Evolutionary conservation across 176 grass and related monocot genomes (phyloP), one percentile per base, ranked within the genome.

Genomic region (Carex parvula): DNA sequence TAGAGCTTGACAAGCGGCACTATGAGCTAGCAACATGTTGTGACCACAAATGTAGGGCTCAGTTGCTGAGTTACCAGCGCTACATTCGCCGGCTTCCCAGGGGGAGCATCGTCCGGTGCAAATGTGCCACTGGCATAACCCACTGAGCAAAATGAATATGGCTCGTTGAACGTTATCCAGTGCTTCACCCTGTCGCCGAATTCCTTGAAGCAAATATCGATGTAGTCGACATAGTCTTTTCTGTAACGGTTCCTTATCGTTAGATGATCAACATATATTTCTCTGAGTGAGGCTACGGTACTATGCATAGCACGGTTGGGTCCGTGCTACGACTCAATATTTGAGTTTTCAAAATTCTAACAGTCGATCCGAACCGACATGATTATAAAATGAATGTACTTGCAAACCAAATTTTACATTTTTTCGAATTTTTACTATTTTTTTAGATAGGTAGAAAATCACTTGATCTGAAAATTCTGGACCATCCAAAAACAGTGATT

Each of bases 111-210:
- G 89, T 16, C 89, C 0, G 91, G 91, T 46, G 91, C 89, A 0
- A 9, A 0, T 10, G 0, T 64, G 24, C 92, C 85, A 1, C 1
- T 17, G 1, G 72, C 79, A 71, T 94, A 91, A 52, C 89, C 89
- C 41, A 15, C 8, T 18, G 68, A 20, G 37, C 89, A 75, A 9
- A 89, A 91, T 4, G 74, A 68, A 60, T 8, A 37, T 24, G 92
- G 89, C 67, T 94, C 91, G 21, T 93, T 93, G 68, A 93, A 87
- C 9, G 91, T 90, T 18, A 68, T 90, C 91, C 91, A 93, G 44
- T 86, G 44, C 41, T 93, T 88, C 83, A 93, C 88, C 60, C 91
- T 87, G 54, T 93, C 86, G 11, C 91, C 91, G 26, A 93, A 93
- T 70, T 84, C 86, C 73, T 80, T 81, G 55, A 93, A 90, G 82